phyloP scores from a whole-genome alignment of 352 stramenopile species.

The Globisporangium spinosum region DNA sequence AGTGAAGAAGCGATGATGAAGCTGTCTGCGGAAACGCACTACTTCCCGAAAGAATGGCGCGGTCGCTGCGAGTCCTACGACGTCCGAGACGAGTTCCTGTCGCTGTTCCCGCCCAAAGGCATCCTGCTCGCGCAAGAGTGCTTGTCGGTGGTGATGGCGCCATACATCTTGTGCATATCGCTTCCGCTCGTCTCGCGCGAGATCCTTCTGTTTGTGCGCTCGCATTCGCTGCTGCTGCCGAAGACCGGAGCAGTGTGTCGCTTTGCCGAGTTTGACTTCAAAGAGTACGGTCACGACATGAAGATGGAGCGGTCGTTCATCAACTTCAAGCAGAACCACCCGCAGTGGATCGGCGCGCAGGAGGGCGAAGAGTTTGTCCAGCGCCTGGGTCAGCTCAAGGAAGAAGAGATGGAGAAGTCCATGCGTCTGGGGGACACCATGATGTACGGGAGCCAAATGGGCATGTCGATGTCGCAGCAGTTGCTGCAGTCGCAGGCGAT shows the following conservation, averaged over 20 bases:
- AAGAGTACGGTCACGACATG: conserved; percentile 88
- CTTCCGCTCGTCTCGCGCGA: conserved; percentile 87
- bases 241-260: conserved; percentile 94
- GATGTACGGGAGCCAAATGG: conserved; percentile 56
- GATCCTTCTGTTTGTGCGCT: conserved; percentile 93
- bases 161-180: conserved; percentile 95
- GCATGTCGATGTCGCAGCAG: conserved; percentile 81
- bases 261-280: conserved; percentile 96
- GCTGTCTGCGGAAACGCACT: conserved; percentile 92
- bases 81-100: conserved; percentile 84
- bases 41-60: conserved; percentile 94
- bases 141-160: conserved; percentile 91
- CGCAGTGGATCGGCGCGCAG: conserved; percentile 70
- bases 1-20: conserved; percentile 85
- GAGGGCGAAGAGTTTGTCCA: conserved; percentile 76
- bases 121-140: conserved; percentile 93
- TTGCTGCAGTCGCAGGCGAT: conserved; percentile 87
- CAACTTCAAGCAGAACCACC: conserved; percentile 94
- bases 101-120: conserved; percentile 94
- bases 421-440: conserved; percentile 83
- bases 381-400: conserved; percentile 64
- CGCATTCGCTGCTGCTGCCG: conserved; percentile 90
- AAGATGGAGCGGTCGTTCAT: conserved; percentile 98
- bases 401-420: conserved; percentile 85
- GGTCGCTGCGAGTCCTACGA: conserved; percentile 83